Evolutionary conservation across 441 rosid genomes (phyloP), one percentile per base, ranked within the genome.

Genomic region (Populus hybrid): DNA sequence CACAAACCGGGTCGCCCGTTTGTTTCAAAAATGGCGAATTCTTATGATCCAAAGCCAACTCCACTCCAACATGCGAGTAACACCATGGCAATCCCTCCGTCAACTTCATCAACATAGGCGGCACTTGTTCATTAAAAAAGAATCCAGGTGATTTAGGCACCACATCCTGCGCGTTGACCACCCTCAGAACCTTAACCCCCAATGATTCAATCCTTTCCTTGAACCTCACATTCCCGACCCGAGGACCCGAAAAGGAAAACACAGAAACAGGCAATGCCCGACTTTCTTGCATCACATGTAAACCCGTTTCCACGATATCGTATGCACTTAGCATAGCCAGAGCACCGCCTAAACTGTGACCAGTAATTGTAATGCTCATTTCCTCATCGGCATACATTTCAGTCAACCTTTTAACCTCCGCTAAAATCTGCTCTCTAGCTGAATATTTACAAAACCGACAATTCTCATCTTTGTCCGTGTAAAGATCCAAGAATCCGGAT

Each of bases 41-140:
- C 53, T 74, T 85, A 24, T 92, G 94, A 79, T 90, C 91, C 23
- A 94, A 66, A 12, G 80, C 84, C 75, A 94, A 69, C 87, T 91
- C 96, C 75, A 85, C 94, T n/a, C 98, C 98, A 2, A 90, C 92
- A 34, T 94, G 98, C 23, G 88, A 83, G 81, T 94, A 94, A 83
- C 93, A 83, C 98, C 98, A 94, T 14, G 98, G 98, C 84, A 90
- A 65, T 1, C 89, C 85, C 67, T 76, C 89, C 0, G 83, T 90
- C 57, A 89, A 16, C 80, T 85, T 89, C 88, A 87, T 88, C 76
- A 90, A 8, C 76, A 79, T 40, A n/a, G 80, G 67, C 5, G 90
- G 85, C 12, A 46, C 82, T 16, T 76, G 72, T 84, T 94, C 98
- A 36, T 92, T 92, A 11, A 90, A 42, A 21, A 90, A 83, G n/a